Conservation (phyloP, 2,329 filamentous ascomycete species). For the Paraphaeosphaeria minitans region DNA sequence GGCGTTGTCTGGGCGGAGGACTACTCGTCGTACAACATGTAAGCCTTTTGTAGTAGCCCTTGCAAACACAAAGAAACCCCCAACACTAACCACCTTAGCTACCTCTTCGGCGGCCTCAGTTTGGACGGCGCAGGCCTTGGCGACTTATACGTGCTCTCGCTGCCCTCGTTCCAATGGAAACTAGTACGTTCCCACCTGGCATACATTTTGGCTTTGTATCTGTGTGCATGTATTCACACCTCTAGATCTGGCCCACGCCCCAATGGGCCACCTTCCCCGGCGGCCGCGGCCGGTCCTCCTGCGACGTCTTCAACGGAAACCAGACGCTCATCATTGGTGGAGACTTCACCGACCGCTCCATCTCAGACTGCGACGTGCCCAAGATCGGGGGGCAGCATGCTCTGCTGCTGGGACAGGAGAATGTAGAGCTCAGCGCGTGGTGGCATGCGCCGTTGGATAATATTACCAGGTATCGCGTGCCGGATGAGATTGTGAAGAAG, state of each 20-base stretch:
- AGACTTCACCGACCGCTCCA: constrained; percentile 52
- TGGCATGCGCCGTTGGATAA: constrained; percentile 24
- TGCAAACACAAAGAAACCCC: background rate
- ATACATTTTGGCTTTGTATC: too few species aligned
- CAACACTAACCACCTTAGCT: constrained; percentile 46
- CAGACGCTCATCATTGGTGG: constrained; percentile 68
- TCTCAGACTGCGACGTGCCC: constrained; percentile 56
- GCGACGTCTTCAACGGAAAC: constrained; percentile 59
- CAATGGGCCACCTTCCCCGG: constrained; percentile 34
- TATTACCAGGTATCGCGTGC: constrained; percentile 38
- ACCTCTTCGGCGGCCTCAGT: constrained; percentile 63
- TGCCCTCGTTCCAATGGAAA: constrained; percentile 67
- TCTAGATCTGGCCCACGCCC: constrained; percentile 37
- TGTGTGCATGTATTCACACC: constrained; percentile 31
- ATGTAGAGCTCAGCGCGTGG: constrained; percentile 29
- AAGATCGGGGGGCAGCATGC: constrained; percentile 60
- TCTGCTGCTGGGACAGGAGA: constrained; percentile 56
- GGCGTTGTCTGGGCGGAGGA: constrained; percentile 63
- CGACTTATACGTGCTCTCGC: constrained; percentile 64
- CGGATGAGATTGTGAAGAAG: constrained; percentile 55
- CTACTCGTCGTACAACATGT: constrained; percentile 67
- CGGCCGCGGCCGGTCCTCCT: constrained; percentile 55
- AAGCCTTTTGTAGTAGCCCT: constrained; percentile 25
- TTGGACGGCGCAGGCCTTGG: constrained; percentile 59
- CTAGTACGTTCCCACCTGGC: constrained; percentile 48